These are phyloP conservation scores for Colletotrichum higginsianum DNA, from an alignment of 2,329 filamentous ascomycete species.

Conservation along the genomic window DNA sequence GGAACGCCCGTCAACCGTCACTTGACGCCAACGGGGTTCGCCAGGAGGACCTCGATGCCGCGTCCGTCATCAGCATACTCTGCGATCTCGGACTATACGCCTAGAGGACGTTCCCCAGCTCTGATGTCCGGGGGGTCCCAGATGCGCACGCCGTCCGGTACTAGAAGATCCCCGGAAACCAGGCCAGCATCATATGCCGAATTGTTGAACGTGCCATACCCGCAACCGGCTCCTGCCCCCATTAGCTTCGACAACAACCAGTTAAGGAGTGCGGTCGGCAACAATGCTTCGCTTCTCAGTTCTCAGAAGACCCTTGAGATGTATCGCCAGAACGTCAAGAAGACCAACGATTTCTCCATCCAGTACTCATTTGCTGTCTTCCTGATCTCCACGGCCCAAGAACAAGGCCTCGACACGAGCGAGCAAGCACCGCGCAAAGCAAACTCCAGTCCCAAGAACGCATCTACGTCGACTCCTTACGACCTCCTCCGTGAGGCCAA, in stretches of 20 bases:
- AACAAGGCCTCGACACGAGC: slow-evolving; percentile 74
- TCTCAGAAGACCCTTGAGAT: slow-evolving; percentile 96
- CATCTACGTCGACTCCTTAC: slow-evolving; percentile 66
- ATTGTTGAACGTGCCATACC: slow-evolving; percentile 79
- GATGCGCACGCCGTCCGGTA: slow-evolving; percentile 63
- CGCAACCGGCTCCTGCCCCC: slow-evolving; percentile 79
- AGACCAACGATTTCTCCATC: slow-evolving; percentile 90
- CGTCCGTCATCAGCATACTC: slow-evolving; percentile 86
- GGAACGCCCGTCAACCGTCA: slow-evolving; percentile 69
- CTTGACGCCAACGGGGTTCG: slow-evolving; percentile 71
- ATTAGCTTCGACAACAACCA: slow-evolving; percentile 84
- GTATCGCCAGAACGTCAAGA: slow-evolving; percentile 97
- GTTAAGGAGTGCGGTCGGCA: slow-evolving; percentile 84
- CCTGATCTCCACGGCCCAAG: slow-evolving; percentile 89
- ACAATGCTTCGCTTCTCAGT: slow-evolving; percentile 91
- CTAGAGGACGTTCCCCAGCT: slow-evolving; percentile 74
- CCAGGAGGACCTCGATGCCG: slow-evolving; percentile 71
- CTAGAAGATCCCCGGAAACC: slow-evolving; percentile 69
- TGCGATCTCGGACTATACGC: slow-evolving; percentile 76
- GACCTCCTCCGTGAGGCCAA: slow-evolving; percentile 89
- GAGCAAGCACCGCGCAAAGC: slow-evolving; percentile 62
- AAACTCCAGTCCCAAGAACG: slow-evolving; percentile 62
- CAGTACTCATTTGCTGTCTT: slow-evolving; percentile 98
- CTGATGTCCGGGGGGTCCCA: slow-evolving; percentile 59
- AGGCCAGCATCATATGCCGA: slow-evolving; percentile 71